A percentile compares a stretch with the other conserved stretches of the same genome.
Conservation (phyloP, 805 yeast species). For the Barnettozyma sp. region DNA sequence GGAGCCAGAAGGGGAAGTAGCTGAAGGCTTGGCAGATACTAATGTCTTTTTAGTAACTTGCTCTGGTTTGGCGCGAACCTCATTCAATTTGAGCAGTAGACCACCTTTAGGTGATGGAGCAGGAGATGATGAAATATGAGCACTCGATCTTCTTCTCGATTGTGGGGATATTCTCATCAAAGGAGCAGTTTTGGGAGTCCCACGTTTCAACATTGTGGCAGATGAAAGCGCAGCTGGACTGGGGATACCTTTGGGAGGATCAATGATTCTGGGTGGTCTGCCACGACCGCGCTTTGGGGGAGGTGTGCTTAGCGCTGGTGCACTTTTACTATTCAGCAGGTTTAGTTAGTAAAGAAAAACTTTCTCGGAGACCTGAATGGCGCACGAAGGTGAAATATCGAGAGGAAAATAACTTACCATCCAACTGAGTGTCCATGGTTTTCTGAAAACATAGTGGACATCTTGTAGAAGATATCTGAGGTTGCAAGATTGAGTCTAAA, state of each 20-base stretch:
- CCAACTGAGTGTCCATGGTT: background rate
- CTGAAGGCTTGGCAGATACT: too few species aligned
- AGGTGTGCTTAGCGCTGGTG: constrained; percentile 11
- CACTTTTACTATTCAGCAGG: too few species aligned
- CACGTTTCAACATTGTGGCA: constrained; percentile 25
- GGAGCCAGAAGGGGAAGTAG: too few species aligned
- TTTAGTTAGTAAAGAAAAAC: too few species aligned
- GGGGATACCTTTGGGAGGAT: constrained; percentile 5
- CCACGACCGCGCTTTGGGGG: constrained; percentile 27
- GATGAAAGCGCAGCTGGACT: constrained; percentile 24
- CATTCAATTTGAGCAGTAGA: constrained; percentile 15
- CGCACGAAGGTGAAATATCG: too few species aligned
- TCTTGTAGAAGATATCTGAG: background rate
- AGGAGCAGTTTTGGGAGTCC: constrained; percentile 25
- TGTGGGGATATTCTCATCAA: constrained; percentile 26
- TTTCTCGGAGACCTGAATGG: too few species aligned
- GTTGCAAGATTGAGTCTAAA: background rate
- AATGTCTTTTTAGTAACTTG: too few species aligned
- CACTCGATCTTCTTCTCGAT: background rate
- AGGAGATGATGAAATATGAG: constrained; percentile 6
- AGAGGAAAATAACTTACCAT: background rate
- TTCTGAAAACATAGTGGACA: constrained; percentile 1
- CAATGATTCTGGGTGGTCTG: constrained; percentile 21
- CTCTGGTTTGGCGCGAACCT: constrained; percentile 3
- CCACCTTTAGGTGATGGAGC: constrained; percentile 27